Evolutionary conservation across 2,329 filamentous ascomycete genomes (phyloP).

Genomic region (Orbilia ellipsospora): DNA sequence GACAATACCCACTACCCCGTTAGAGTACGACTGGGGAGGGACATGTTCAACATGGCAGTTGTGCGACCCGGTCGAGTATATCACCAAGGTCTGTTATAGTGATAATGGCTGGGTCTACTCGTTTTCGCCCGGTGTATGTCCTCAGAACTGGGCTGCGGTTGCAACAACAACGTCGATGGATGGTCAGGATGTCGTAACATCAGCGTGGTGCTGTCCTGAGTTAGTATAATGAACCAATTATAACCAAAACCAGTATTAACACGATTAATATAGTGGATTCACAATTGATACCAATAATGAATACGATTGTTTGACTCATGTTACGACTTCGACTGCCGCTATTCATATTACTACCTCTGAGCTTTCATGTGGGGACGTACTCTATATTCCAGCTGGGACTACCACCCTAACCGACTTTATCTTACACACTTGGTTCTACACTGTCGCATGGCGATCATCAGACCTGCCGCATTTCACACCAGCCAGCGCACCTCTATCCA

Average conservation of each 20-base stretch:
- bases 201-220: background rate
- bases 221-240: background rate
- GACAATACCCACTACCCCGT: background rate
- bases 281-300: background rate
- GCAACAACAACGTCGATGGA: background rate
- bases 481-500: conserved; percentile 5
- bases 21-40: background rate
- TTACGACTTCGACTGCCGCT: background rate
- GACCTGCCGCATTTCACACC: conserved; percentile 7
- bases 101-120: background rate
- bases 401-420: conserved; percentile 5
- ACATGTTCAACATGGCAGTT: background rate
- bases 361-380: background rate
- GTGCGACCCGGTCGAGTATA: background rate
- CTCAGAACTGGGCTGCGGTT: background rate
- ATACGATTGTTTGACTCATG: background rate
- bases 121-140: background rate
- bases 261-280: no score
- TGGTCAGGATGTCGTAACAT: background rate
- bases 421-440: conserved; percentile 11
- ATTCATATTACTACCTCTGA: background rate
- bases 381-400: background rate
- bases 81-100: background rate
- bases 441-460: conserved; percentile 6
- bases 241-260: no score